Evolutionary conservation across 179 eudicot genomes (phyloP), one percentile per base, ranked within the genome.

Genomic region (Drosera spatulata): DNA sequence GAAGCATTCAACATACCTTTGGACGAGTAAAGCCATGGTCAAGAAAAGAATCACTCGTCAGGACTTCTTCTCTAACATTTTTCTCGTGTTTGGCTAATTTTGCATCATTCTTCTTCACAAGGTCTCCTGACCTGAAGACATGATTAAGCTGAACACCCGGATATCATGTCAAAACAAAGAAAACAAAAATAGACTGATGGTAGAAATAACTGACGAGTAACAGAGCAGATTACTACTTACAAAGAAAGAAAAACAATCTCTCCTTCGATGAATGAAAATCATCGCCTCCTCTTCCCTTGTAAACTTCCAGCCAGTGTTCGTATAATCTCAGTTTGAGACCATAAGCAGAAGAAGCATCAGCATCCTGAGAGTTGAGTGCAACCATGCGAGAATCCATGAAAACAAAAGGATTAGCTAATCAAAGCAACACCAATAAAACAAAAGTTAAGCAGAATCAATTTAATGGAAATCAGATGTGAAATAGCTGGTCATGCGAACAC

Each of bases 21-120:
- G 99, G 97, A 61, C 97, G 96, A 60, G 95, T 83, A 69, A 83
- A 94, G 4, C 99, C 97, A 42, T 80, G 97, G 72, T 94, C 99
- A 63, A 73, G 96, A 50, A 70, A 87, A 64, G 55, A 67, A 50
- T 79, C 81, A 66, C 59, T 71, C 49, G 64, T 73, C 8, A 77
- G 49, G 40, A 79, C 65, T 59, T 85, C 89, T 51, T 73, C 84
- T 56, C 65, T 70, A 14, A 77, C 64, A 55, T 48, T 61, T 38
- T 81, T 85, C 59, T 67, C 71, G 59, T 64, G 63, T 79, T 82
- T 94, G 33, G 78, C 86, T 64, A 94, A 58, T 67, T 79, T 85
- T 61, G 78, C 65, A 44, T 82, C 88, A 75, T 91, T 94, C 82
- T 94, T 94, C 38, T 71, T 75, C 56, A 91, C 70, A 56, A 87